These are phyloP conservation scores for Pythium brachiatum DNA, from an alignment of 352 stramenopile genomes.

Conservation along the genomic window DNA sequence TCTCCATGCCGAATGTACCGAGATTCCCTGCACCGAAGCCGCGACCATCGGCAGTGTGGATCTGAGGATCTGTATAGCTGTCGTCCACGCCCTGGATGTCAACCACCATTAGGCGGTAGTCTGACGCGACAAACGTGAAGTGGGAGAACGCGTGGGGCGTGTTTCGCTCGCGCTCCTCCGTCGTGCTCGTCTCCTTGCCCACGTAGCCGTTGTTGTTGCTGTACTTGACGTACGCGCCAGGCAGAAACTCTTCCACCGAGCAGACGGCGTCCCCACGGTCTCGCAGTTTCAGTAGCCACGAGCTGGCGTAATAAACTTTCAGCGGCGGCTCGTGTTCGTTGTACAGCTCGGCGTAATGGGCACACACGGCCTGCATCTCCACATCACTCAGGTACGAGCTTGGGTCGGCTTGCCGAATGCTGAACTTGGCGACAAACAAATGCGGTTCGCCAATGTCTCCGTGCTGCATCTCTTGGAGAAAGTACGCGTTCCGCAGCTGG, in stretches of 20 bases:
- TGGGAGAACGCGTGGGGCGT: constrained; percentile 84
- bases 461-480: constrained; percentile 52
- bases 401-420: constrained; percentile 55
- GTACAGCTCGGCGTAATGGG: constrained; percentile 83
- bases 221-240: constrained; percentile 84
- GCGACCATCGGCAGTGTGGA: constrained; percentile 73
- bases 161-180: constrained; percentile 79
- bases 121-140: constrained; percentile 81
- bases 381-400: constrained; percentile 84
- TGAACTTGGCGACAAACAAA: constrained; percentile 76
- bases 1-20: constrained; percentile 84
- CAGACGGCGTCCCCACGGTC: constrained; percentile 65
- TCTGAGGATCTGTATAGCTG: constrained; percentile 83
- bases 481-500: constrained; percentile 78
- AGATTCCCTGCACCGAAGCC: constrained; percentile 85
- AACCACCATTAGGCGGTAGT: constrained; percentile 84
- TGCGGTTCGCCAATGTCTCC: constrained; percentile 25
- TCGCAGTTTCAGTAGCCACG: constrained; percentile 72
- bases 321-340: constrained; percentile 82
- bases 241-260: constrained; percentile 76
- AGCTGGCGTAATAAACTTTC: constrained; percentile 80
- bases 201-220: constrained; percentile 87
- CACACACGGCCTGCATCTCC: constrained; percentile 87
- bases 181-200: constrained; percentile 73
- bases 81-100: constrained; percentile 86